A percentile compares a stretch with the other conserved stretches of the same genome.
These are phyloP conservation scores for Prunella vulgaris DNA, from an alignment of 257 asterid species.

Conservation along the genomic window DNA sequence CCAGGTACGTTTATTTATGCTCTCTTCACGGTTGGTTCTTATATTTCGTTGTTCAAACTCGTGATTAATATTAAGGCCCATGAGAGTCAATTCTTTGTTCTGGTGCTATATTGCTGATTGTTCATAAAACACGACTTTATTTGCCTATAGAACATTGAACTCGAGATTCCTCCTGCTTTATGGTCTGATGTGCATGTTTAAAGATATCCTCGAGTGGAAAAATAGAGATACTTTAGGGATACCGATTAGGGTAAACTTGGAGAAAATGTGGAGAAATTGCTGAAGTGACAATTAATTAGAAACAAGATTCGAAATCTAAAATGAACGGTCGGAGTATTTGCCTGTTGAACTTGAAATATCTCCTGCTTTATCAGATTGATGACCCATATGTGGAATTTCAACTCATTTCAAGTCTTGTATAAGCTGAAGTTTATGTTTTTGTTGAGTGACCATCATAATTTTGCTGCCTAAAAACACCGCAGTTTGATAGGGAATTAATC, in stretches of 20 bases:
- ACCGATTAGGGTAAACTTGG: too few species aligned
- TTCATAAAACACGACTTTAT: background rate
- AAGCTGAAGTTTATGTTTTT: background rate
- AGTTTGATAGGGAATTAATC: background rate
- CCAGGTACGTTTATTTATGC: conserved; percentile 44
- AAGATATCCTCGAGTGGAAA: too few species aligned
- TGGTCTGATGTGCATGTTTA: background rate
- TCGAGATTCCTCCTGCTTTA: background rate
- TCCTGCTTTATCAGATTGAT: background rate
- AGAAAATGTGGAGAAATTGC: too few species aligned
- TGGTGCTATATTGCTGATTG: background rate
- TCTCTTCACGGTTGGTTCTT: background rate
- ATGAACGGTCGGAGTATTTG: background rate
- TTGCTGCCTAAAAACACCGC: too few species aligned
- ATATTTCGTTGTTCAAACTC: background rate
- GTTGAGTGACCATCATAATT: background rate
- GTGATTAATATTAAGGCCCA: background rate
- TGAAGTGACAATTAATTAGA: too few species aligned
- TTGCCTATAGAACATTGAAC: background rate
- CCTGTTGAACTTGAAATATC: background rate
- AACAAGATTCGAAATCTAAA: too few species aligned
- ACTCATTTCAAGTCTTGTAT: background rate
- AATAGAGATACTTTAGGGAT: too few species aligned
- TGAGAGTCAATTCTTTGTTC: background rate
- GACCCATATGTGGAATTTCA: background rate